A percentile compares a stretch with the other conserved stretches of the same genome.
Conservation (phyloP, 805 yeast genomes). For the Candida golubevii region DNA sequence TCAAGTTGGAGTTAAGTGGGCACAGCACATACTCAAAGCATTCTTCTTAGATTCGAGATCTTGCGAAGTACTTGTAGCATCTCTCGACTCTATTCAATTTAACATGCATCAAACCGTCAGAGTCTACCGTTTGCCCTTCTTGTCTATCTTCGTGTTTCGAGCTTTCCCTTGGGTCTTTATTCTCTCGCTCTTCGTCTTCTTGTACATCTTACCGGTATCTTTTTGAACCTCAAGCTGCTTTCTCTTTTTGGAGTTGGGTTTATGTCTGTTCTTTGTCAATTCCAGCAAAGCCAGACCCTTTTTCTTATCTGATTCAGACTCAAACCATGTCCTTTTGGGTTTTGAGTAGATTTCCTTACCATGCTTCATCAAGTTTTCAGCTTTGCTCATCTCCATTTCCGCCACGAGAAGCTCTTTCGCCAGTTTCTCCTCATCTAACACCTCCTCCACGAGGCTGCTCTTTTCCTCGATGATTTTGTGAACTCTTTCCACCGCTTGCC, state of each 20-base stretch:
- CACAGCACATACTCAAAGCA: too few relatives aligned
- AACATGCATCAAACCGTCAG: too few relatives aligned
- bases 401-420: slow-evolving; percentile 85
- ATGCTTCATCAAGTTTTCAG: slow-evolving; percentile 77
- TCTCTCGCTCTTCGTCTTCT: slow-evolving; percentile 77
- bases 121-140: slow-evolving; percentile 7
- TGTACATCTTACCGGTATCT: slow-evolving; percentile 59
- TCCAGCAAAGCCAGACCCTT: slow-evolving; percentile 34
- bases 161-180: slow-evolving; percentile 19
- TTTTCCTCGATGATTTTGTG: slow-evolving; percentile 59
- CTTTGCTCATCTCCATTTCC: slow-evolving; percentile 85
- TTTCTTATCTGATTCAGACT: slow-evolving; percentile 53
- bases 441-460: slow-evolving; percentile 61
- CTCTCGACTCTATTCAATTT: too few relatives aligned
- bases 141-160: slow-evolving; percentile 12
- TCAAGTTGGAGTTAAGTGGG: too few relatives aligned
- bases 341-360: slow-evolving; percentile 79
- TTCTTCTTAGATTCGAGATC: too few relatives aligned
- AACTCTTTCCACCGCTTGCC: slow-evolving; percentile 75
- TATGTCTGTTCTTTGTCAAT: slow-evolving; percentile 48
- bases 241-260: slow-evolving; percentile 63
- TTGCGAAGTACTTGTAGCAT: too few relatives aligned
- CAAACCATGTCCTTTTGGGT: slow-evolving; percentile 97
- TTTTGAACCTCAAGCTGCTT: slow-evolving; percentile 59
- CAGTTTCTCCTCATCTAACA: slow-evolving; percentile 79